These are phyloP conservation scores for Coemansia nantahalensis DNA, from an alignment of 192 early-diverging fungal genomes.

Conservation along the genomic window DNA sequence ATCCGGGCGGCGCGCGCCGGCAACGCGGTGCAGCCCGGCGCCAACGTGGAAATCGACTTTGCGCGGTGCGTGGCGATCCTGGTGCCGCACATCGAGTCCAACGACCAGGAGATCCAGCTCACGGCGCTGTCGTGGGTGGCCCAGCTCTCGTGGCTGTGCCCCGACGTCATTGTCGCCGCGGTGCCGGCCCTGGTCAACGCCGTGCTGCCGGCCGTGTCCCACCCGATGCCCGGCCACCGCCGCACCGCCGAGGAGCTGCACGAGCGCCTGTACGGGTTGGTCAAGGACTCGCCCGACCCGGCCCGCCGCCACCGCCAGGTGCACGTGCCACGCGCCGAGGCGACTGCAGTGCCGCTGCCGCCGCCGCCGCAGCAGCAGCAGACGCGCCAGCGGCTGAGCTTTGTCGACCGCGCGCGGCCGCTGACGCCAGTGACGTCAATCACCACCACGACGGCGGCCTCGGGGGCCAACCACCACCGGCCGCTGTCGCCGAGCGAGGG, in stretches of 20 bases:
- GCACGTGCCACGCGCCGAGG: too few species aligned
- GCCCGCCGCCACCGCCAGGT: too few species aligned
- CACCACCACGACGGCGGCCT: constrained; percentile 2
- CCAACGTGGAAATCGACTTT: constrained; percentile 64
- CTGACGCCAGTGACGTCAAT: constrained; percentile 11
- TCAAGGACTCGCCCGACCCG: constrained; percentile 59
- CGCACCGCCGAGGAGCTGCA: constrained; percentile 83
- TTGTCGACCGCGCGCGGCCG: neutral
- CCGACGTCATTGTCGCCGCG: constrained; percentile 78
- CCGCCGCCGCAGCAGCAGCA: too few species aligned
- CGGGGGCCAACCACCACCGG: neutral
- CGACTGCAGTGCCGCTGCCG: too few species aligned
- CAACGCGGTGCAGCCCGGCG: constrained; percentile 13
- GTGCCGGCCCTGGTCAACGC: constrained; percentile 79
- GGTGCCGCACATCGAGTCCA: constrained; percentile 67
- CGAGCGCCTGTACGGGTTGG: constrained; percentile 69
- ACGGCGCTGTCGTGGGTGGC: constrained; percentile 91
- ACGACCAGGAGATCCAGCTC: constrained; percentile 87
- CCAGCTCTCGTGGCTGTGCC: constrained; percentile 81
- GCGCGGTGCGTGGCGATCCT: constrained; percentile 81
- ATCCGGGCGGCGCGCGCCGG: constrained; percentile 32
- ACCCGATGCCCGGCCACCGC: constrained; percentile 64
- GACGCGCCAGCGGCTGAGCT: neutral
- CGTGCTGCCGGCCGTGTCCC: constrained; percentile 83
- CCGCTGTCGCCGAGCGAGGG: neutral